Conservation (phyloP, 352 stramenopile species). For the Halophytophthora batemanensis region DNA sequence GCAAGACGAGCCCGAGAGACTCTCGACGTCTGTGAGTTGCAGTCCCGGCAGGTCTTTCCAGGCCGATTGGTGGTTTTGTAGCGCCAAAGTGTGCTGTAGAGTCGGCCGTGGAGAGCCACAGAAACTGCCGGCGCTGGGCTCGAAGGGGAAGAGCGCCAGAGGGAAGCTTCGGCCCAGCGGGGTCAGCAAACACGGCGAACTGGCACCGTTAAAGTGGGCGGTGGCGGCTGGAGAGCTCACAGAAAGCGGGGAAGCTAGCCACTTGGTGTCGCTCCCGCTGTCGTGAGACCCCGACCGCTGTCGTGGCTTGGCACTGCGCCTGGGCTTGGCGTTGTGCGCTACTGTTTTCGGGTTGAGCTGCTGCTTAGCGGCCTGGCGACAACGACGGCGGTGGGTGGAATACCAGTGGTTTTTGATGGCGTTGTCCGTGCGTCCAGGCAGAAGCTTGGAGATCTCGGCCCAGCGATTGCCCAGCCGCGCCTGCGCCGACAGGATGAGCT, state of each 20-base stretch:
- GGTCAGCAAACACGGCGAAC: slow-evolving; percentile 18
- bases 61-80: slow-evolving; percentile 60
- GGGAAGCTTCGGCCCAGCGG: slow-evolving; percentile 5
- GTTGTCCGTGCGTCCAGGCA: slow-evolving; percentile 90
- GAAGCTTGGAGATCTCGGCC: slow-evolving; percentile 97
- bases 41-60: slow-evolving; percentile 44
- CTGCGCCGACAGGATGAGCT: slow-evolving; percentile 73
- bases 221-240: slow-evolving; percentile 28
- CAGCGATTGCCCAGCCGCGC: slow-evolving; percentile 92
- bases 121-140: not conserved
- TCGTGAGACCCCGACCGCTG: not conserved
- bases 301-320: not conserved
- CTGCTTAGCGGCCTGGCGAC: slow-evolving; percentile 52
- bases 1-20: slow-evolving; percentile 20
- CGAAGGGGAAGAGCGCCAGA: slow-evolving; percentile 10
- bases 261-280: not conserved
- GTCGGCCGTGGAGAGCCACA: slow-evolving; percentile 11
- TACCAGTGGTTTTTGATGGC: slow-evolving; percentile 89
- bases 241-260: slow-evolving; percentile 31
- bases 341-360: slow-evolving; percentile 15
- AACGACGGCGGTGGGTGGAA: slow-evolving; percentile 63
- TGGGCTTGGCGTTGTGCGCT: slow-evolving; percentile 4
- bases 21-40: slow-evolving; percentile 25
- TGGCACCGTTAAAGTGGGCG: slow-evolving; percentile 1
- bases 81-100: slow-evolving; percentile 21